A percentile compares a stretch with the other conserved stretches of the same genome.
Evolutionary conservation across 306 rosid genomes (phyloP).

Genomic region (Hippophae gyantsensis): DNA sequence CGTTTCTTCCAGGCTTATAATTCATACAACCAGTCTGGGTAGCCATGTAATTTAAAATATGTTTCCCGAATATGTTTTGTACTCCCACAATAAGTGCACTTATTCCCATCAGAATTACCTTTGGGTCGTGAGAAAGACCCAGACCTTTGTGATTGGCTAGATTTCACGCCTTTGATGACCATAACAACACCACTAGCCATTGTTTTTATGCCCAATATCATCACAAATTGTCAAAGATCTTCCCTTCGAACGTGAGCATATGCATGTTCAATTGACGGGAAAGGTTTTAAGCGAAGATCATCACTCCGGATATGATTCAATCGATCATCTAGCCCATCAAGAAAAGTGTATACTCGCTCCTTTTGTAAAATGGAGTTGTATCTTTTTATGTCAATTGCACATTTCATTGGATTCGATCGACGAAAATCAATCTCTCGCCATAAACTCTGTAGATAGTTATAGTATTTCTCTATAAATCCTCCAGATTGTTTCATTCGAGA

Average conservation of each 20-base stretch:
- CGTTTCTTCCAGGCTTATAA: not conserved
- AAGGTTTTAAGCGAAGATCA: not conserved
- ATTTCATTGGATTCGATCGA: conserved; percentile 4
- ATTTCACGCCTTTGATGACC: not conserved
- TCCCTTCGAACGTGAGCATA: conserved; percentile 7
- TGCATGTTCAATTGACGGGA: conserved; percentile 4
- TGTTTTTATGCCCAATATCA: not conserved
- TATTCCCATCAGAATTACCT: too few species aligned
- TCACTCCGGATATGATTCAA: not conserved
- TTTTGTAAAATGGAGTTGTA: not conserved
- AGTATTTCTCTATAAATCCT: conserved; percentile 6
- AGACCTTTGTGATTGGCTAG: too few species aligned
- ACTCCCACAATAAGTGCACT: too few species aligned
- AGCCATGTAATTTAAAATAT: conserved; percentile 2
- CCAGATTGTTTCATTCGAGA: not conserved
- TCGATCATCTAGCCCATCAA: not conserved
- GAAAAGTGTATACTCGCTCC: conserved; percentile 6
- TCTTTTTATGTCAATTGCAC: not conserved
- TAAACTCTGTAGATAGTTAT: not conserved
- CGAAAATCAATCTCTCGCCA: conserved; percentile 14
- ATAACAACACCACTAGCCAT: not conserved
- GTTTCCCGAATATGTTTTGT: not conserved
- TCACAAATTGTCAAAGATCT: not conserved
- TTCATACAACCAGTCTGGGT: not conserved
- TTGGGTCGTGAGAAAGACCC: too few species aligned